Conservation (phyloP, 2,329 filamentous ascomycete species). For the Nigrospora oryzae region DNA sequence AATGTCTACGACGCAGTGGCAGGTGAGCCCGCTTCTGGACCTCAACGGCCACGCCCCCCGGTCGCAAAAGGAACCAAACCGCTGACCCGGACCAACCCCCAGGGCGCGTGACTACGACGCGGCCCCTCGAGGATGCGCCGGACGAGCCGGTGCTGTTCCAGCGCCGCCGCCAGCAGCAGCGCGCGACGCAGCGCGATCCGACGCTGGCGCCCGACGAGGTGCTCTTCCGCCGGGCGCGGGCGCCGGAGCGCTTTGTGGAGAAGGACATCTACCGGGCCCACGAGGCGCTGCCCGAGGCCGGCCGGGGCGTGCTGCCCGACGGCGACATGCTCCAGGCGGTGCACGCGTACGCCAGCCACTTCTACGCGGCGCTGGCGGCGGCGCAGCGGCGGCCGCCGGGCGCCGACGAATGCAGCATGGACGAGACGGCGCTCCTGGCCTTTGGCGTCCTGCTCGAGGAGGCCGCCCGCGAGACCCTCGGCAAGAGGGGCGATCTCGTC, state of each 20-base stretch:
- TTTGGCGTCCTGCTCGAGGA: conserved; percentile 72
- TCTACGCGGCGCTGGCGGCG: conserved; percentile 42
- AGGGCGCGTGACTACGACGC: conserved; percentile 27
- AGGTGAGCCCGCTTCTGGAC: conserved; percentile 33
- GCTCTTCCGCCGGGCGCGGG: conserved; percentile 56
- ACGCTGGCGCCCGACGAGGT: conserved; percentile 59
- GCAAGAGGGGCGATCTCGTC: conserved; percentile 58
- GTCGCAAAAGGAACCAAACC: background rate
- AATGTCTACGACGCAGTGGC: conserved; percentile 69
- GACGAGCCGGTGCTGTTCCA: conserved; percentile 4
- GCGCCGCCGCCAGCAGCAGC: conserved; percentile 7
- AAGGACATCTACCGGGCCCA: conserved; percentile 64
- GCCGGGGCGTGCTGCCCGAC: conserved; percentile 48
- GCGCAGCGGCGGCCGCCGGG: conserved; percentile 1
- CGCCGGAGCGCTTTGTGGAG: conserved; percentile 61
- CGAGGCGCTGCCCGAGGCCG: conserved; percentile 39
- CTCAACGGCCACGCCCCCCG: background rate
- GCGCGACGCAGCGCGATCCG: conserved; percentile 19
- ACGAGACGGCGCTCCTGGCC: conserved; percentile 70
- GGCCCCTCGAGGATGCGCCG: conserved; percentile 13
- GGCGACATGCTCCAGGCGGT: conserved; percentile 62
- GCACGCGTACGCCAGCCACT: conserved; percentile 60
- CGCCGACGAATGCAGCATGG: conserved; percentile 54
- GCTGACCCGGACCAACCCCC: background rate
- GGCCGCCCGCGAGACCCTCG: conserved; percentile 50